These are phyloP conservation scores for Tilletia indica DNA, from an alignment of 1,284 basidiomycete species.

Conservation along the genomic window DNA sequence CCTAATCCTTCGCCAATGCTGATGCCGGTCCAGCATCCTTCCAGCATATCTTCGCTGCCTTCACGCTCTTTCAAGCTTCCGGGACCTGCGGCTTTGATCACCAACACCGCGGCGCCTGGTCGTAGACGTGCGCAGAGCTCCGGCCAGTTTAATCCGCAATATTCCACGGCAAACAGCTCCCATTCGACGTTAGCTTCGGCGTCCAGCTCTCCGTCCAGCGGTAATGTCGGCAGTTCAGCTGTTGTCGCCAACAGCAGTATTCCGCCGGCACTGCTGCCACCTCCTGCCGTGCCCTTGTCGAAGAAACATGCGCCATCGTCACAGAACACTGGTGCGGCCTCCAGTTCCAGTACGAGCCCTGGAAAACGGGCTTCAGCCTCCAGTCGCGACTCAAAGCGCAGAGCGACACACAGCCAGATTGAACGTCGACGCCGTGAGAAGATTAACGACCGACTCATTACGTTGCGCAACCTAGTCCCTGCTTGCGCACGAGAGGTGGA, in stretches of 20 bases:
- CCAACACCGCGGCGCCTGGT: background rate
- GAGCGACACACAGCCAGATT: constrained; percentile 38
- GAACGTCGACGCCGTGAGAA: constrained; percentile 29
- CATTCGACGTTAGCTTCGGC: constrained; percentile 5
- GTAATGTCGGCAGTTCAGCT: background rate
- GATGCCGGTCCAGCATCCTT: background rate
- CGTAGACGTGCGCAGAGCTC: too few relatives aligned
- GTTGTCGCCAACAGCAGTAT: background rate
- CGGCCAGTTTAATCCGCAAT: background rate
- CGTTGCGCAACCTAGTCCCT: constrained; percentile 28
- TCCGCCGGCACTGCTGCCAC: constrained; percentile 3
- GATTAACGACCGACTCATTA: constrained; percentile 32
- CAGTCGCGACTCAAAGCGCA: constrained; percentile 38
- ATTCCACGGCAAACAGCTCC: constrained; percentile 12
- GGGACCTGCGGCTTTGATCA: background rate
- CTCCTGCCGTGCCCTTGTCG: background rate
- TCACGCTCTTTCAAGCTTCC: background rate
- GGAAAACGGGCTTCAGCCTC: background rate
- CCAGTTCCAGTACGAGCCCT: background rate
- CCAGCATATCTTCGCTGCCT: background rate
- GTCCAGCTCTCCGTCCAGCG: background rate
- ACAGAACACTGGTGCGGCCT: too few relatives aligned
- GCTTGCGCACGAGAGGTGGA: constrained; percentile 38
- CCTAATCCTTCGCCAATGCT: constrained; percentile 9
- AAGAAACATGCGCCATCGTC: background rate